Evolutionary conservation across 2,329 filamentous ascomycete genomes (phyloP).

Genomic region (Fusarium graminum): DNA sequence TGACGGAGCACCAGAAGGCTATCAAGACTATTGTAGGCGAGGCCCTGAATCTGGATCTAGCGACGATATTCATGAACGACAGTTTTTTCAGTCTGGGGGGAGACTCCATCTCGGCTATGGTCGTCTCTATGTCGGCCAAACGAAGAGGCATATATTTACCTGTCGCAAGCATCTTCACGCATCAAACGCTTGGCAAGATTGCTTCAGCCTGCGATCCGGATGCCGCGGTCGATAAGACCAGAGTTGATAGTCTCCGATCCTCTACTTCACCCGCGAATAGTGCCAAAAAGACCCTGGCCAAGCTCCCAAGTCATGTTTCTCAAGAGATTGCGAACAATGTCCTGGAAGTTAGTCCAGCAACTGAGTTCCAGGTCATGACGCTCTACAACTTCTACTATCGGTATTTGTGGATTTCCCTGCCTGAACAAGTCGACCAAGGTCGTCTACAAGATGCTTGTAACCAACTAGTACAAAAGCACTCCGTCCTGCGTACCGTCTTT

Average conservation of each 20-base stretch:
- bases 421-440: background rate
- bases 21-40: background rate
- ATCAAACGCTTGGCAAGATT: conserved; percentile 1
- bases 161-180: conserved; percentile 2
- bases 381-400: conserved; percentile 10
- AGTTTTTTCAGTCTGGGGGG: conserved; percentile 13
- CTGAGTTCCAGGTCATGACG: conserved; percentile 11
- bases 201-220: background rate
- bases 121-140: background rate
- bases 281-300: background rate
- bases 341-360: background rate
- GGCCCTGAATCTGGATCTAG: background rate
- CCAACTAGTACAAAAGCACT: conserved; percentile 5
- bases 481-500: conserved; percentile 9
- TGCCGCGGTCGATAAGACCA: fast-evolving
- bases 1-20: background rate
- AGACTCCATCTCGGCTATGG: conserved; percentile 18
- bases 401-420: conserved; percentile 5
- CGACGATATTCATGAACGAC: background rate
- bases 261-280: fast-evolving
- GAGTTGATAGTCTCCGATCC: too few species aligned
- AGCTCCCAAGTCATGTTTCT: background rate
- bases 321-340: background rate
- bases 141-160: conserved; percentile 1
- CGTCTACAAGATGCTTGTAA: background rate